Conservation (phyloP, 176 grass and related monocot genomes). For the Avena sativa region DNA sequence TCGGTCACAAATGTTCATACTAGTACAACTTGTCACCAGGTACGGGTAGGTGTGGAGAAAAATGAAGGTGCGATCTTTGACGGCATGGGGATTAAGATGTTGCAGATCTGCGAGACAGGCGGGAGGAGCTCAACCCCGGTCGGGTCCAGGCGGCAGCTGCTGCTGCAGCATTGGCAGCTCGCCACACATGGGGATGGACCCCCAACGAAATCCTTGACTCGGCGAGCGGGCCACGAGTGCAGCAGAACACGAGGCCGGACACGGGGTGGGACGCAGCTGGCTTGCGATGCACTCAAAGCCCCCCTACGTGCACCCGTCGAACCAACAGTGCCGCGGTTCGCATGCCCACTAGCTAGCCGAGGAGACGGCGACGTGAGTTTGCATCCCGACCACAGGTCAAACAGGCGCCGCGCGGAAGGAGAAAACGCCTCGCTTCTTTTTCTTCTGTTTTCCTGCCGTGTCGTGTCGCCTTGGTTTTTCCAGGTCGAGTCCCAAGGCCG, state of each 20-base stretch:
- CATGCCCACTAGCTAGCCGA: background rate
- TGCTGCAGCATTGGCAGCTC: background rate
- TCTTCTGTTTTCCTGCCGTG: background rate
- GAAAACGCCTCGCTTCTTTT: background rate
- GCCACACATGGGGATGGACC: slow-evolving; percentile 17
- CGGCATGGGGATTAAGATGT: background rate
- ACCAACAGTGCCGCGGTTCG: background rate
- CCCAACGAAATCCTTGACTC: background rate
- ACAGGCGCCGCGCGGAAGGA: background rate
- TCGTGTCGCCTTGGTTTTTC: background rate
- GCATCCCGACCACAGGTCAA: background rate
- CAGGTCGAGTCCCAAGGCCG: slow-evolving; percentile 19
- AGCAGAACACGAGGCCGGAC: background rate
- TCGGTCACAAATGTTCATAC: too few relatives aligned
- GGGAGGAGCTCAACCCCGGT: too few relatives aligned
- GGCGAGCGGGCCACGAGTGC: too few relatives aligned
- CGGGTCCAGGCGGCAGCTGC: background rate
- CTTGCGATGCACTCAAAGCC: slow-evolving; percentile 52
- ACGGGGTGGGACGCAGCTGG: background rate
- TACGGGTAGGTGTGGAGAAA: too few relatives aligned
- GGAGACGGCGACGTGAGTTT: slow-evolving; percentile 31
- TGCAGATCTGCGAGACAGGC: background rate
- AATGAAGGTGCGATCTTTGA: background rate
- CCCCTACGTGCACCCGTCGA: background rate
- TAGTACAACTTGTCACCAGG: too few relatives aligned